phyloP scores from a whole-genome alignment of 306 rosid species.

The Castanea crenata region DNA sequence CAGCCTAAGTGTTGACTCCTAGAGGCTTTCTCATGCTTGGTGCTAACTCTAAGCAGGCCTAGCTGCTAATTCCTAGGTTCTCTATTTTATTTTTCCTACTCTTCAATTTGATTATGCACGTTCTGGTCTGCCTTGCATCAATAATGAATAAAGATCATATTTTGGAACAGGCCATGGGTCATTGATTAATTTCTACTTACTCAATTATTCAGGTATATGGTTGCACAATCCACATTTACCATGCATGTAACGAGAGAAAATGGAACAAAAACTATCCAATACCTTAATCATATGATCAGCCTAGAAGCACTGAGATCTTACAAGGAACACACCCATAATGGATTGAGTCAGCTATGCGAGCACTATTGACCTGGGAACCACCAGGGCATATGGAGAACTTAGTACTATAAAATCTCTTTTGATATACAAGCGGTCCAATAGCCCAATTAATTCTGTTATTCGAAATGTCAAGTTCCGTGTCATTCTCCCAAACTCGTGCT shows the following conservation, averaged over 20 bases:
- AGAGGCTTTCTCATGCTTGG: too few species aligned
- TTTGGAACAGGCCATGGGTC: not conserved
- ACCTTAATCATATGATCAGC: not conserved
- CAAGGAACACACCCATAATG: slow-evolving; percentile 99
- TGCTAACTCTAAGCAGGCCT: too few species aligned
- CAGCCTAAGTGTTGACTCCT: too few species aligned
- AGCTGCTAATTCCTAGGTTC: too few species aligned
- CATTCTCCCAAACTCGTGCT: slow-evolving; percentile 96
- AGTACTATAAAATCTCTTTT: slow-evolving; percentile 78
- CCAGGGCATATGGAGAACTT: slow-evolving; percentile 98
- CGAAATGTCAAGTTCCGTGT: slow-evolving; percentile 87
- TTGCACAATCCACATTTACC: not conserved
- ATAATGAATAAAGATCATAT: not conserved
- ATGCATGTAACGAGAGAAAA: not conserved
- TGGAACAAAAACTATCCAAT: not conserved
- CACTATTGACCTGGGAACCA: slow-evolving; percentile 98
- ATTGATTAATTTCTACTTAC: not conserved
- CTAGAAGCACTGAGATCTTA: slow-evolving; percentile 28
- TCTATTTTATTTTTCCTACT: too few species aligned
- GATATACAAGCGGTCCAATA: slow-evolving; percentile 76
- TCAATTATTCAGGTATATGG: not conserved
- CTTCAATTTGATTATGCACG: too few species aligned
- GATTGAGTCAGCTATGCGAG: slow-evolving; percentile 90
- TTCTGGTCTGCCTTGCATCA: too few species aligned
- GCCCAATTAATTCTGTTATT: slow-evolving; percentile 94